phyloP scores from a whole-genome alignment of 208 protist genomes.

The Acanthamoeba rhysodes region DNA sequence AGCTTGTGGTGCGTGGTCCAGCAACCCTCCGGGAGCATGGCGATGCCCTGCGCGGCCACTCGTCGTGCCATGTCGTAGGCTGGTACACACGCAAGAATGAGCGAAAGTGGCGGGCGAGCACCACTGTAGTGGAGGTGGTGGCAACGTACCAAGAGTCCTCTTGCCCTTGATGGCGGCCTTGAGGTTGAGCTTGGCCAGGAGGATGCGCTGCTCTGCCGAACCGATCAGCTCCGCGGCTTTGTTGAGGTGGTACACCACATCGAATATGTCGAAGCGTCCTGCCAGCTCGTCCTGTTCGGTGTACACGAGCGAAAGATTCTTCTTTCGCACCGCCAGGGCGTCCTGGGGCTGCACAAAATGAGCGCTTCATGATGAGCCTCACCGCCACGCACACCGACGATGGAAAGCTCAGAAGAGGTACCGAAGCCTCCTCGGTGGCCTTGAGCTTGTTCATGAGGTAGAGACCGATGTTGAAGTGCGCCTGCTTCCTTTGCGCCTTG shows the following conservation, averaged over 20 bases:
- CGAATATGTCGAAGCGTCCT: conserved; percentile 18
- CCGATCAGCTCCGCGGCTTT: conserved; percentile 31
- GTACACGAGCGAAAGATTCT: neutral
- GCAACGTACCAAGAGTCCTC: neutral
- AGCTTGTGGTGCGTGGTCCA: conserved; percentile 62
- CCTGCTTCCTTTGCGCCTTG: neutral
- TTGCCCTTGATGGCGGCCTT: conserved; percentile 65
- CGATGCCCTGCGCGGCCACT: conserved; percentile 59
- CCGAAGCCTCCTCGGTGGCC: neutral
- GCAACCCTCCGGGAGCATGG: conserved; percentile 41
- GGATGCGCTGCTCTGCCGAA: neutral
- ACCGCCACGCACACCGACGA: neutral
- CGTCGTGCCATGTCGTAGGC: conserved; percentile 60
- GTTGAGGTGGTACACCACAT: conserved; percentile 62
- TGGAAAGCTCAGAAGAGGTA: neutral
- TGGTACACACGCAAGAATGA: neutral
- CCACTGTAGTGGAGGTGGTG: no score
- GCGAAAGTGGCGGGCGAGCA: neutral
- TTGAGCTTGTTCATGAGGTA: conserved; percentile 56
- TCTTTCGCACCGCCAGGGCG: neutral
- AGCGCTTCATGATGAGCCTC: no score
- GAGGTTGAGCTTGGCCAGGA: conserved; percentile 53
- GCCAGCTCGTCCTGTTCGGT: neutral
- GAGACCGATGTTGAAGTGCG: conserved; percentile 11
- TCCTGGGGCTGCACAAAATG: neutral